These are phyloP conservation scores for Acanthochlamys bracteata DNA, from an alignment of 106 monocot species.

Conservation along the genomic window DNA sequence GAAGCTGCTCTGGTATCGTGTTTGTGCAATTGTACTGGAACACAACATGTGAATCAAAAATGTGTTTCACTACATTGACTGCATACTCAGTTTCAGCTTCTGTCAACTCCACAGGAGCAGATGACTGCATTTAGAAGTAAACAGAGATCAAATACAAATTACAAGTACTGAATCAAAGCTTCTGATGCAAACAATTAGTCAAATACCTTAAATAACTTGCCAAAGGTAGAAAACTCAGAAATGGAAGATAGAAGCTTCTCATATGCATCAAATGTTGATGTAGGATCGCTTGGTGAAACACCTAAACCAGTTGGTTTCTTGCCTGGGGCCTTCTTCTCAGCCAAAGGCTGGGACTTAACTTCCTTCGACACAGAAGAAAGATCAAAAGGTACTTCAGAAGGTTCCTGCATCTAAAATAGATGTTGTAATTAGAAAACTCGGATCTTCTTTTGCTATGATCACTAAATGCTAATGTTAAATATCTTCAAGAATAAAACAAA, in stretches of 20 bases:
- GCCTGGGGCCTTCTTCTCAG: slow-evolving; percentile 76
- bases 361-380: slow-evolving; percentile 69
- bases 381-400: slow-evolving; percentile 80
- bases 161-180: neutral
- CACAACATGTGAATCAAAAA: slow-evolving; percentile 69
- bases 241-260: slow-evolving; percentile 85
- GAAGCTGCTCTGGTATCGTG: slow-evolving; percentile 85
- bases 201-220: slow-evolving; percentile 82
- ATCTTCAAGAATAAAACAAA: neutral
- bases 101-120: slow-evolving; percentile 88
- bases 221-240: slow-evolving; percentile 80
- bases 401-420: slow-evolving; percentile 33
- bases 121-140: slow-evolving; percentile 50
- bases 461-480: too few species aligned
- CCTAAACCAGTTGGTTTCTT: slow-evolving; percentile 68
- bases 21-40: slow-evolving; percentile 98
- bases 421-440: too few species aligned
- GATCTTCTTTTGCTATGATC: too few species aligned
- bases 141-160: neutral
- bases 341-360: slow-evolving; percentile 77
- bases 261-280: slow-evolving; percentile 69
- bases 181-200: neutral
- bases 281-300: slow-evolving; percentile 38
- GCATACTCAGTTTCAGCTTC: slow-evolving; percentile 98
- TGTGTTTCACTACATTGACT: slow-evolving; percentile 91